A percentile compares a stretch with the other conserved stretches of the same genome.
phyloP scores from a whole-genome alignment of 2,329 filamentous ascomycete genomes.

The Sphaerulina musiva region DNA sequence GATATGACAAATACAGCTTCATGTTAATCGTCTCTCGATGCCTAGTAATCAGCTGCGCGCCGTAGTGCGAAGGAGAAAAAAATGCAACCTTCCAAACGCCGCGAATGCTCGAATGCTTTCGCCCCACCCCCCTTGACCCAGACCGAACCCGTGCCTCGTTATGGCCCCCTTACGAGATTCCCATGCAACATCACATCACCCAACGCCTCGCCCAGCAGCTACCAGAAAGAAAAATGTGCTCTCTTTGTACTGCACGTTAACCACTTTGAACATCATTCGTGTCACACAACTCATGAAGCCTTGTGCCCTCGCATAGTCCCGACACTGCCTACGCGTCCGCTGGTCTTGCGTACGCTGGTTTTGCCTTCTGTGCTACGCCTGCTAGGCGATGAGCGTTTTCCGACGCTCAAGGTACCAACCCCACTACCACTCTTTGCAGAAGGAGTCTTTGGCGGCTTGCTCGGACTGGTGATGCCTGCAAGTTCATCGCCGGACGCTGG shows the following conservation, averaged over 20 bases:
- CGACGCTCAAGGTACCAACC: constrained; percentile 40
- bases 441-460: constrained; percentile 41
- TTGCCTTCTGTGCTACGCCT: constrained; percentile 45
- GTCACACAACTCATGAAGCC: constrained; percentile 19
- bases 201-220: not conserved
- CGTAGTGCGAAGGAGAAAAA: not conserved
- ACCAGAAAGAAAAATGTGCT: not conserved
- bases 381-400: constrained; percentile 42
- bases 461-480: constrained; percentile 24
- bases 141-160: not conserved
- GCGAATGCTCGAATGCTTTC: not conserved
- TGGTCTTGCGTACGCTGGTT: constrained; percentile 46
- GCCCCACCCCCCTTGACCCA: not conserved
- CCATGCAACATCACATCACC: not conserved
- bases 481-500: constrained; percentile 25
- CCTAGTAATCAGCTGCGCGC: not conserved
- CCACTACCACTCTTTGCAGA: constrained; percentile 37
- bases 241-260: not conserved
- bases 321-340: constrained; percentile 45
- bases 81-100: not conserved
- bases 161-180: not conserved
- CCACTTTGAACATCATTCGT: constrained; percentile 1
- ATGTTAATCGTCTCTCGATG: not conserved
- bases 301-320: constrained; percentile 20
- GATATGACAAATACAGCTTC: not conserved